Percentiles rank a stretch among this genome's conserved stretches.
These are phyloP conservation scores for Tricholoma bakamatsutake DNA, from an alignment of 768 basidiomycete species.

Conservation along the genomic window DNA sequence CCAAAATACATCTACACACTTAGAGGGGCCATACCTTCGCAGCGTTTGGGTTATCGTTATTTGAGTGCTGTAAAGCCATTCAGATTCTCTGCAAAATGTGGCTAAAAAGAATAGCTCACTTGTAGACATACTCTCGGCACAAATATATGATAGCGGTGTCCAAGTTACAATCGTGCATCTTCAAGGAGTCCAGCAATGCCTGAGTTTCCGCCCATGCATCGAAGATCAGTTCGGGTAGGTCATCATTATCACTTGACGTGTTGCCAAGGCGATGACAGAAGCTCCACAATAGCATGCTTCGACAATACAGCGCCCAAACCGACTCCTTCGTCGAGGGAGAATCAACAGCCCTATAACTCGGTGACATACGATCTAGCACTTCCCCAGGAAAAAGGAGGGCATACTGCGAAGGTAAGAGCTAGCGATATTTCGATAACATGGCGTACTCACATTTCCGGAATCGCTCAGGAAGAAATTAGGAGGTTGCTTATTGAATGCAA, in stretches of 20 bases:
- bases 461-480: conserved; percentile 56
- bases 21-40: conserved; percentile 46
- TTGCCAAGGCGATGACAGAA: conserved; percentile 52
- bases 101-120: conserved; percentile 38
- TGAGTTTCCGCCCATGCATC: conserved; percentile 64
- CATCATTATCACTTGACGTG: conserved; percentile 36
- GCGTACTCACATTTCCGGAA: conserved; percentile 54
- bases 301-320: conserved; percentile 78
- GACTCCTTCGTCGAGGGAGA: conserved; percentile 64
- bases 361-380: conserved; percentile 44
- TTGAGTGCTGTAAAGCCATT: conserved; percentile 41
- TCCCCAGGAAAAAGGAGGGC: conserved; percentile 72
- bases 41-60: conserved; percentile 59
- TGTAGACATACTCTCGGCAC: conserved; percentile 66
- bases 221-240: conserved; percentile 53
- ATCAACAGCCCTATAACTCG: conserved; percentile 31
- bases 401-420: conserved; percentile 33
- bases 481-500: conserved; percentile 54
- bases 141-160: conserved; percentile 64
- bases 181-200: conserved; percentile 59
- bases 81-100: conserved; percentile 9
- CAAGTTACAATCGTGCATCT: conserved; percentile 64
- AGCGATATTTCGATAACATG: conserved; percentile 1
- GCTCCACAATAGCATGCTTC: conserved; percentile 78
- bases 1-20: conserved; percentile 12